These are phyloP conservation scores for Arthrobotrys sphaeroides DNA, from an alignment of 2,329 filamentous ascomycete genomes.

Conservation along the genomic window DNA sequence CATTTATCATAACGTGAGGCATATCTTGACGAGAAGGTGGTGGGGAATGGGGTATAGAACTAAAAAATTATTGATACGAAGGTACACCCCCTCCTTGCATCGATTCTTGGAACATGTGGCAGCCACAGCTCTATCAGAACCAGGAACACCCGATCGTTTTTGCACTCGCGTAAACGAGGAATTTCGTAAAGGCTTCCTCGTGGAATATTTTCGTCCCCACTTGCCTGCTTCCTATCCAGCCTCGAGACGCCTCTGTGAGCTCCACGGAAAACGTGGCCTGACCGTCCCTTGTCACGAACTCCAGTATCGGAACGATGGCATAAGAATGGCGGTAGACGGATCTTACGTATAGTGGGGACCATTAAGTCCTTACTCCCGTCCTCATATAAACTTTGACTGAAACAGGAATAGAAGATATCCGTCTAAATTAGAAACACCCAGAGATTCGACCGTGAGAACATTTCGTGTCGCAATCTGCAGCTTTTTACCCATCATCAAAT, in stretches of 20 bases:
- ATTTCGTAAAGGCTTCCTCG: neutral
- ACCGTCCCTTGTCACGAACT: constrained; percentile 2
- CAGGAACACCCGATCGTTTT: constrained; percentile 10
- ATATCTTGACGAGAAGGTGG: constrained; percentile 9
- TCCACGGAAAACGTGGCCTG: constrained; percentile 20
- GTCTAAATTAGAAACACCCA: constrained; percentile 32
- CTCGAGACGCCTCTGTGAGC: constrained; percentile 6
- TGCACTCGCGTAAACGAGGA: neutral
- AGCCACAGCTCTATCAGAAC: constrained; percentile 21
- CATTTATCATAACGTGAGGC: constrained; percentile 12
- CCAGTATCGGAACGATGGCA: constrained; percentile 20
- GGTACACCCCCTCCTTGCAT: constrained; percentile 24
- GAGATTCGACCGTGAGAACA: neutral
- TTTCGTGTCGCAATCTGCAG: neutral
- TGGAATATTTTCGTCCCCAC: constrained; percentile 14
- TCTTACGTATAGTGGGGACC: constrained; percentile 17
- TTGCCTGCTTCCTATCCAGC: constrained; percentile 5
- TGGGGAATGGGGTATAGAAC: constrained; percentile 23
- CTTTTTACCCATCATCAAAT: neutral
- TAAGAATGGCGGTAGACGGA: constrained; percentile 22
- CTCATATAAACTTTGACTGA: constrained; percentile 15
- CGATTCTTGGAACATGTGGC: constrained; percentile 32
- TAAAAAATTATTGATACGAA: constrained; percentile 19
- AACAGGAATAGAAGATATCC: neutral
- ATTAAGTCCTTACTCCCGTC: constrained; percentile 12